phyloP scores from a whole-genome alignment of 2,329 filamentous ascomycete genomes.

The Sclerotinia trifoliorum region DNA sequence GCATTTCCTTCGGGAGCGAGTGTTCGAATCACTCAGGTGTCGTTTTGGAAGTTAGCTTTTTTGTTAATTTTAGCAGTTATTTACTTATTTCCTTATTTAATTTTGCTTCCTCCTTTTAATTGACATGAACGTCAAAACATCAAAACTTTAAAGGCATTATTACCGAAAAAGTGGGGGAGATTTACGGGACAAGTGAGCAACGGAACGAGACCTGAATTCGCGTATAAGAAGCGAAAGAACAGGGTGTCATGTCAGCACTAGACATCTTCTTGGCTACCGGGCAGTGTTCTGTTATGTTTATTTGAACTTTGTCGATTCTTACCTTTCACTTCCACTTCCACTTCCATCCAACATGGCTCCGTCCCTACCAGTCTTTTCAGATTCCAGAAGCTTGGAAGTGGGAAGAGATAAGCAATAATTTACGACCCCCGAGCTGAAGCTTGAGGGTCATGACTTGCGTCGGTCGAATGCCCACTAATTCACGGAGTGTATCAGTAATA shows the following conservation, averaged over 20 bases:
- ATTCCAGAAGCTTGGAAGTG: too few relatives aligned
- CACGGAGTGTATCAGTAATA: too few relatives aligned
- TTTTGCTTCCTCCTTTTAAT: neutral
- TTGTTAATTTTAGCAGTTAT: neutral
- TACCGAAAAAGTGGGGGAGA: neutral
- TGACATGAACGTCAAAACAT: neutral
- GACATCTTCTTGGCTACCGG: neutral
- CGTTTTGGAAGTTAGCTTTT: neutral
- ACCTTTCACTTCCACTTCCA: neutral
- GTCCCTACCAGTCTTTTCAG: neutral
- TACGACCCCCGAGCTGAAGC: too few relatives aligned
- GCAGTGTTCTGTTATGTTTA: neutral
- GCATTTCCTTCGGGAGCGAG: slow-evolving; percentile 18
- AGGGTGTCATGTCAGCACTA: slow-evolving; percentile 4
- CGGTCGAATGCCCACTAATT: too few relatives aligned
- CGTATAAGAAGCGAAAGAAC: neutral
- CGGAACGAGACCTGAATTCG: neutral
- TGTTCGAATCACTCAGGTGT: slow-evolving; percentile 20
- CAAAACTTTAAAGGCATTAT: neutral
- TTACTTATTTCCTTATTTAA: too few relatives aligned
- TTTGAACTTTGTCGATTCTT: neutral
- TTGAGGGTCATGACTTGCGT: too few relatives aligned
- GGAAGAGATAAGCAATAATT: too few relatives aligned
- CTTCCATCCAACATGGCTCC: neutral
- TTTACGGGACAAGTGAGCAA: neutral